Evolutionary conservation across 1,284 basidiomycete genomes (phyloP).

Genomic region (Ceratobasidium sp.): DNA sequence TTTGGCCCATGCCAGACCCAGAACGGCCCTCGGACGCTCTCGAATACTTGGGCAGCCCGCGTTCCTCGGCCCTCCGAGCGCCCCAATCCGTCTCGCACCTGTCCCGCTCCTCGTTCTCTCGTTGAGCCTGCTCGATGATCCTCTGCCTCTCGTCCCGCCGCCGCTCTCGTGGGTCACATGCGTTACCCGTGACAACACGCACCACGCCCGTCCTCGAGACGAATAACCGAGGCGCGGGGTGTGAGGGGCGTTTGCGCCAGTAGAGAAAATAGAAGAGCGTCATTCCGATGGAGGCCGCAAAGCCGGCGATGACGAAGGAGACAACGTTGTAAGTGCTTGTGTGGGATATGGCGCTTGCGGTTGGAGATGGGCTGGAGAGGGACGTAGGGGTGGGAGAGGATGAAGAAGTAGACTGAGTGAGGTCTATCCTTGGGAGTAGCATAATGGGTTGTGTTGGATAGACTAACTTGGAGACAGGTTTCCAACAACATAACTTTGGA

Average conservation of each 20-base stretch:
- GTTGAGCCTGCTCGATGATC: slow-evolving; percentile 17
- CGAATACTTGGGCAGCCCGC: slow-evolving; percentile 17
- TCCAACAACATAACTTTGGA: not conserved
- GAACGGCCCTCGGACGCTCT: not conserved
- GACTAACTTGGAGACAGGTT: not conserved
- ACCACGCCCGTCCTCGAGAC: slow-evolving; percentile 26
- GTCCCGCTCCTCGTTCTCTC: slow-evolving; percentile 11
- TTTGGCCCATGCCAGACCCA: not conserved
- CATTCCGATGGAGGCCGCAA: not conserved
- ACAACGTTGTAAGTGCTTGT: slow-evolving; percentile 9
- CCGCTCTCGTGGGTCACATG: no score
- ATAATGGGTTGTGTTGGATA: not conserved
- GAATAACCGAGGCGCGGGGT: not conserved
- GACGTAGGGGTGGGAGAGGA: slow-evolving; percentile 1
- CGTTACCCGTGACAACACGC: not conserved
- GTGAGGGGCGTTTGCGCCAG: slow-evolving; percentile 17
- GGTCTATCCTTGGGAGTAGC: slow-evolving; percentile 18
- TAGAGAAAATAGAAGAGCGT: slow-evolving; percentile 21
- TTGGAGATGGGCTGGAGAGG: not conserved
- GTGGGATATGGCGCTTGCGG: not conserved
- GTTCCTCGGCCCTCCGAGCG: slow-evolving; percentile 15
- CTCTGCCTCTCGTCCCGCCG: slow-evolving; percentile 2
- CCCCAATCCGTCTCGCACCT: not conserved
- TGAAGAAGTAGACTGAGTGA: not conserved
- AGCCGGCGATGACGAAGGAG: not conserved